Percentiles rank a stretch among this genome's conserved stretches.
Evolutionary conservation across 2,329 filamentous ascomycete genomes (phyloP).

Genomic region (Ascochyta pisi): DNA sequence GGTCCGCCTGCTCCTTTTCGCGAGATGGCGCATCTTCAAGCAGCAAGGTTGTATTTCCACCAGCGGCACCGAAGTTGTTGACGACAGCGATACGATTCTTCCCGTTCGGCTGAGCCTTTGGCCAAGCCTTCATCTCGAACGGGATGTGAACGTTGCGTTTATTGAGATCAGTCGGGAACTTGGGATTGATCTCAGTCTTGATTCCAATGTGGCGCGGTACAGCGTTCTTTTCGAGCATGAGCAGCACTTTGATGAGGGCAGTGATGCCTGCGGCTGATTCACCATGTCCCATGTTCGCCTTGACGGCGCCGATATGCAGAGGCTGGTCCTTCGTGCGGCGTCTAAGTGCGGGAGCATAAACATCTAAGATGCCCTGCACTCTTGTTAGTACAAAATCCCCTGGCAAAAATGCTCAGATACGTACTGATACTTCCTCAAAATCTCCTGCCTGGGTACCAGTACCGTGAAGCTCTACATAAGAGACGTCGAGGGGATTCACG

Average conservation of each 20-base stretch:
- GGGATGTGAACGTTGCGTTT: conserved; percentile 27
- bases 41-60: no score
- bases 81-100: conserved; percentile 13
- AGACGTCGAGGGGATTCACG: conserved; percentile 38
- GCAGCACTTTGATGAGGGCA: conserved; percentile 40
- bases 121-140: no score
- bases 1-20: no score
- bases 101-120: no score
- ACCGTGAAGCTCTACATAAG: conserved; percentile 38
- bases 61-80: conserved; percentile 45
- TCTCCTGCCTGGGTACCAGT: conserved; percentile 40
- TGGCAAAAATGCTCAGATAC: no score
- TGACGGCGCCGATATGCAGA: conserved; percentile 35
- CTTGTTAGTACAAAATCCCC: no score
- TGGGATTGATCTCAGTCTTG: conserved; percentile 26
- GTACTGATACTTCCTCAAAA: conserved; percentile 17
- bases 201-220: conserved; percentile 39
- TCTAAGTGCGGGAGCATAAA: conserved; percentile 11
- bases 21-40: no score
- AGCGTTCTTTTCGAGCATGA: conserved; percentile 23
- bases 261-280: conserved; percentile 41
- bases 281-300: conserved; percentile 41
- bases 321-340: not conserved
- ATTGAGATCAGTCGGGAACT: conserved; percentile 28
- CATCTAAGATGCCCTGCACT: no score